Evolutionary conservation across 129 eudicot species (phyloP), one percentile per base, ranked within the genome.

Genomic region (Flaveria trinervia): DNA sequence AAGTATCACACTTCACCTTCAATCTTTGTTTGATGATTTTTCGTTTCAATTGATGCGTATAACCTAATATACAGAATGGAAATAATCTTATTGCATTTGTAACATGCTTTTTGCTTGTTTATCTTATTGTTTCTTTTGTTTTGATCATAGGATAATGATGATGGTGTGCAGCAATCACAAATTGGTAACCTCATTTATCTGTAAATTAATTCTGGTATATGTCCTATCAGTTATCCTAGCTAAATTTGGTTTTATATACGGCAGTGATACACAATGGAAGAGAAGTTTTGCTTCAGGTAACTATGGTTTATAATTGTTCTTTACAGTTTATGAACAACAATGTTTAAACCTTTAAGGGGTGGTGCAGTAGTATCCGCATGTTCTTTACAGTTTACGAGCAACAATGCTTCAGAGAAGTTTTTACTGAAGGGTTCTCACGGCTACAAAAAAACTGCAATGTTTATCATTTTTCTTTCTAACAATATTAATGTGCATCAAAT

Each of bases 201-300:
- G 57, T 45, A 60, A 51, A 68, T 36, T 68, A 57, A 20, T 20
- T 0, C 41, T 5, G 14, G 49, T 26, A 66, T 52, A 43, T 77
- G 23, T 49, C 2, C 74, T 36, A 41, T 11, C 57, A 44, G 54
- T 44, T 30, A 15, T 51, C 22, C 9, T 65, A 25, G 12, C 75
- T 68, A 75, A 81, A 55, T 12, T 57, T 46, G 52, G 44, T 45
- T 1, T 74, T 75, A 3, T 48, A 18, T 68, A 48, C 59, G 56
- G 2, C 83, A 43, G 92, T 72, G 65, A 66, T 86, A 68, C 84
- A 78, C 77, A 84, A 77, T 56, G 98, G 98, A 68, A 90, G 87
- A 80, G 98, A 93, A 74, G 68, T 93, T 20, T 11, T 93, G 56
- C 77, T 93, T 70, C 98, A 90, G 98, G 98, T 88, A 80, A 84